Base-by-base conservation (phyloP, 495 filamentous ascomycete species). In the Hypomontagnella submonticulosa region DNA sequence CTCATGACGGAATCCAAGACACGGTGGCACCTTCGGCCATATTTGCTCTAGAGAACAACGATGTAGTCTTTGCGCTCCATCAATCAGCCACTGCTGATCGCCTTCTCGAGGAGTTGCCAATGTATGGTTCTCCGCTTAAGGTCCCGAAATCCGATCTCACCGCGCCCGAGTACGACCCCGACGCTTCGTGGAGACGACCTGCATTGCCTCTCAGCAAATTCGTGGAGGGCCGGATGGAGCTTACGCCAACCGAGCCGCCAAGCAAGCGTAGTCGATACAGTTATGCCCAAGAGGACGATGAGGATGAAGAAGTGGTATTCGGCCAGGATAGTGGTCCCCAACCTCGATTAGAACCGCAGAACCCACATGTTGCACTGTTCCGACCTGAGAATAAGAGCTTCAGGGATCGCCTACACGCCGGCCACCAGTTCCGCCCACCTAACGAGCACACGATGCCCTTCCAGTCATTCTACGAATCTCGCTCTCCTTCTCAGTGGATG, bases 381-480 rank as follows among this genome's bases (percentile, higher is more conserved):
- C 85, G 86, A 44, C 89, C 92, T 0, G 92, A 97, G 57, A 95
- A 94, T 79, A 96, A 93, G 73, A 85, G 87, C 47, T 92, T 96
- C 23, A 87, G 93, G 51, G 93, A 97, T 67, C 87, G 95, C 7
- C 87, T 98, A 11, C 92, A 97, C 69, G 92, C 92, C n/a, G 88
- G 89, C 4, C 93, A 97, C 74, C 88, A 92, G 48, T 97, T 98
- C 76, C 83, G 92, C 57, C 94, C 94, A n/a, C 95, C 95, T 10
- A 89, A 89, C 4, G 93, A 97, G 73, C 85, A 91, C 73, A 82
- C 83, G 1, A 97, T 97, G 91, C 95, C 95, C 4, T 87, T 89
- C 13, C 88, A 91, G 66, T 85, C 82, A 37, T 99, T 97, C 75
- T 97, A 93, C 68, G 96, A 99, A 75, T 87, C 81, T 51, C 83